Percentiles rank a stretch among this genome's conserved stretches.
Evolutionary conservation across 352 stramenopile species (phyloP).

Genomic region (Phytophthora hybrid): DNA sequence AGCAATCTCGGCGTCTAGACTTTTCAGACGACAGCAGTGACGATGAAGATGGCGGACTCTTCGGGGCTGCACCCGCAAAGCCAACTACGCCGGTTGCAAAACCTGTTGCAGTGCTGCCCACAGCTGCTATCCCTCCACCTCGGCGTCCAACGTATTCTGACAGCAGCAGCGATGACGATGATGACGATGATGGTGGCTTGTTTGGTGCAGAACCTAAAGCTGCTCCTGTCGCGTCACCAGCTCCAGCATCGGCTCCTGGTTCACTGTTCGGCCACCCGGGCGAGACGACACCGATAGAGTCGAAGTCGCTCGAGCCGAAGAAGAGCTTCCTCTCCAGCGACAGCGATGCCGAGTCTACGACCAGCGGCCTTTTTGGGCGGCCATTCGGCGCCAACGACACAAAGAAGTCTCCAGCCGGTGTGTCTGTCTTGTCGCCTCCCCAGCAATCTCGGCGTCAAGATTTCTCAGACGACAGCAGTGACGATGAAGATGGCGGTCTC

Average conservation of each 20-base stretch:
- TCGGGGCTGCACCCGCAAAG: conserved; percentile 51
- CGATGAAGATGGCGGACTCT: conserved; percentile 63
- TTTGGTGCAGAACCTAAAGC: conserved; percentile 56
- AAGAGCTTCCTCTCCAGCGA: conserved; percentile 50
- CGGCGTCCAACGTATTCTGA: conserved; percentile 40
- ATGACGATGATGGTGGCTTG: conserved; percentile 53
- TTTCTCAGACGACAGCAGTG: conserved; percentile 64
- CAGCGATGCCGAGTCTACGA: conserved; percentile 45
- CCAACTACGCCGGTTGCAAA: conserved; percentile 11
- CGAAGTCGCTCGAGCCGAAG: conserved; percentile 24
- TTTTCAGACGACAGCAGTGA: conserved; percentile 67
- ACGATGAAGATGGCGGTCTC: conserved; percentile 54
- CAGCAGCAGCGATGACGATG: conserved; percentile 39
- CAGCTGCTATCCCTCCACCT: conserved; percentile 10
- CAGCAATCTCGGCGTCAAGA: conserved; percentile 37
- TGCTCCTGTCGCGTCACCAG: conserved; percentile 10
- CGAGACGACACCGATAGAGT: conserved; percentile 25
- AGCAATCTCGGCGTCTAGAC: conserved; percentile 37
- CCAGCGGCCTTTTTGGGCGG: conserved; percentile 50
- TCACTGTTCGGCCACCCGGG: conserved; percentile 53
- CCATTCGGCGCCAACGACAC: conserved; percentile 31
- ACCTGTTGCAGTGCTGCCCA: conserved; percentile 10
- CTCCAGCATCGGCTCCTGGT: conserved; percentile 1
- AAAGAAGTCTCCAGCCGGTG: conserved; percentile 25
- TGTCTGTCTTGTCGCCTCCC: conserved; percentile 31